Base-by-base conservation (phyloP, 805 yeast species). In the Zygosaccharomyces siamensis region DNA sequence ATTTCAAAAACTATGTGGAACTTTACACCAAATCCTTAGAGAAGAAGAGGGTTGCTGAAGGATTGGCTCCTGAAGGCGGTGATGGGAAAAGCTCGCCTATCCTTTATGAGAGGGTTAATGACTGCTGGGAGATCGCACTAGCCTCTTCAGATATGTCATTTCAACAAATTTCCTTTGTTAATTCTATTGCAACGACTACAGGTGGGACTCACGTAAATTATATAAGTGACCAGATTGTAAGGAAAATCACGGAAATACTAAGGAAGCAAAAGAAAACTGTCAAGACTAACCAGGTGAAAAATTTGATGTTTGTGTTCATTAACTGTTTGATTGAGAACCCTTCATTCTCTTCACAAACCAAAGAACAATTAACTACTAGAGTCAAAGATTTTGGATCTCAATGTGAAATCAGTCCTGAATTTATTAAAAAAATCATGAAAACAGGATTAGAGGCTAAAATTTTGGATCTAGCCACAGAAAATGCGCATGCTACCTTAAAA, bases 171-270 rank as follows among this genome's bases (percentile, higher is more conserved):
- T 90, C 97, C 31, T 93, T 93, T 71, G 99, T 93, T 12, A 93
- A 93, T 66, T 89, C 97, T 5, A 93, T 93, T 64, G 99, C 99
- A 0, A 93, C 99, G 0, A 92, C 98, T 0, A 72, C 92, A 1
- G 99, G 99, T 51, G 99, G 99, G 58, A 86, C 99, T 0, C 99
- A 93, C 66, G 95, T 89, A 31, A 89, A 84, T 56, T 81, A 84
- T 63, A 77, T 90, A 27, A 74, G 95, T 4, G 97, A 92, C 66
- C 88, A 90, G 70, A 77, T 93, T 47, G 84, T 88, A 23, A 79
- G 76, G 52, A 89, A 87, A 65, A 78, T 90, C 48, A 71, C 81
- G 48, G 97, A 86, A 11, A 72, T 75, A 7, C 72, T 90, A 54
- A 87, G 83, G 64, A 88, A 84, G 69, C 83, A 79, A 60, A 81